Percentiles rank a stretch among this genome's conserved stretches.
phyloP scores from a whole-genome alignment of 257 asterid species.

The Phtheirospermum japonicum region DNA sequence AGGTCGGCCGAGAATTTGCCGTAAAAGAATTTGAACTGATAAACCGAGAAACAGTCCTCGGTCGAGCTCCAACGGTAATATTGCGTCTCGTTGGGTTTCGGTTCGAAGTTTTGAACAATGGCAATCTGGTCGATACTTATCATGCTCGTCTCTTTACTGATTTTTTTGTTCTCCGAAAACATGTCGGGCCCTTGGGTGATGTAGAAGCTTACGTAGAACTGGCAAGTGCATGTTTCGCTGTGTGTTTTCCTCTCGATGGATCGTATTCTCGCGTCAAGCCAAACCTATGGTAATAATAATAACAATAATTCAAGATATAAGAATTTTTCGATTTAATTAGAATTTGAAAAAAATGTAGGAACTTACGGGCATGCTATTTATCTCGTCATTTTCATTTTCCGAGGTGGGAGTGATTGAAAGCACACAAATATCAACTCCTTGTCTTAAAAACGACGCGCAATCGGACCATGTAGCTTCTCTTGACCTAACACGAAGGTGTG shows the following conservation, averaged over 20 bases:
- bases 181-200: constrained; percentile 65
- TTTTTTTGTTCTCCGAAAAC: constrained; percentile 39
- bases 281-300: constrained; percentile 44
- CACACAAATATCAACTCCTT: constrained; percentile 78
- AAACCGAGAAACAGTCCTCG: constrained; percentile 68
- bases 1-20: constrained; percentile 70
- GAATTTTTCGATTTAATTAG: not conserved
- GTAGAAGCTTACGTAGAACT: constrained; percentile 67
- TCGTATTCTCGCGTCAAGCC: constrained; percentile 80
- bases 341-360: not conserved
- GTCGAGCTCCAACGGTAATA: constrained; percentile 75
- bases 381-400: constrained; percentile 39
- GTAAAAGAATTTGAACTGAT: constrained; percentile 44
- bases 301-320: not conserved
- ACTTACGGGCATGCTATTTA: constrained; percentile 44
- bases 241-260: constrained; percentile 86
- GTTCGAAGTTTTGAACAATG: constrained; percentile 70
- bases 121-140: constrained; percentile 49
- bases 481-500: constrained; percentile 75
- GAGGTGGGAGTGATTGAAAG: constrained; percentile 37
- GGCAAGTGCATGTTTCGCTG: constrained; percentile 54
- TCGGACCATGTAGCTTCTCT: constrained; percentile 65
- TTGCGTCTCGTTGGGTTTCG: constrained; percentile 52
- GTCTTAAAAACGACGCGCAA: constrained; percentile 76
- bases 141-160: constrained; percentile 49